Base-by-base conservation (phyloP, 169 alveolate species). In the Perkinsus chesapeaki region DNA sequence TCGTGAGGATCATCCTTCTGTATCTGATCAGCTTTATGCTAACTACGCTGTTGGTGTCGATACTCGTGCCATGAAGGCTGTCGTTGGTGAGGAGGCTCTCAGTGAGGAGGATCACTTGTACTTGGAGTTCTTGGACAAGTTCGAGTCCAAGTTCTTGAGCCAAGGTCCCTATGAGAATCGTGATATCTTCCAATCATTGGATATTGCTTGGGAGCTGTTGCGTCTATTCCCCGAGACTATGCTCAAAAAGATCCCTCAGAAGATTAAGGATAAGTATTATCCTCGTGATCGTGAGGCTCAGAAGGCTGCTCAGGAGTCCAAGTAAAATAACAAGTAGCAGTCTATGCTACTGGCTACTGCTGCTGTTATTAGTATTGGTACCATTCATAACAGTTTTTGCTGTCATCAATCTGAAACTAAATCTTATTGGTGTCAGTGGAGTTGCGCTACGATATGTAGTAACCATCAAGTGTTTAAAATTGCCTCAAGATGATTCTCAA, bases 41-140 rank as follows among this genome's bases (percentile, higher is more conserved):
- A 99, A 99, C 98, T 99, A 99, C 95, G 99, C 99, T 94, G 98
- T 99, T 91, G 99, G 99, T 60, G 99, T 99, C 96, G 99, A 99
- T 94, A 99, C 99, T 31, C 98, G 99, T 73, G 99, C 99, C 48
- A 99, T 99, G 99, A 99, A 99, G 97, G 99, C 99, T 7, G 99
- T 99, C 92, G 99, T 99, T 31, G 99, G 99, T 60, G 99, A 99
- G 96, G 99, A 99, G 98, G 99, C 99, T 82, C 97, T 99, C 39
- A 97, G 99, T 31, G 98, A 99, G 39, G 99, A 99, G 95, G 99
- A 99, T 95, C 96, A 98, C 92, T 97, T 99, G 91, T 99, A 98
- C 95, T 96, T 99, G 93, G 99, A 99, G 95, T 99, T 99, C 97
- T 97, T 99, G 3, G 99, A 99, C 96, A 99, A 98, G 95, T 99